Evolutionary conservation across 768 basidiomycete species (phyloP).

Genomic region (Ephemerocybe angulata): DNA sequence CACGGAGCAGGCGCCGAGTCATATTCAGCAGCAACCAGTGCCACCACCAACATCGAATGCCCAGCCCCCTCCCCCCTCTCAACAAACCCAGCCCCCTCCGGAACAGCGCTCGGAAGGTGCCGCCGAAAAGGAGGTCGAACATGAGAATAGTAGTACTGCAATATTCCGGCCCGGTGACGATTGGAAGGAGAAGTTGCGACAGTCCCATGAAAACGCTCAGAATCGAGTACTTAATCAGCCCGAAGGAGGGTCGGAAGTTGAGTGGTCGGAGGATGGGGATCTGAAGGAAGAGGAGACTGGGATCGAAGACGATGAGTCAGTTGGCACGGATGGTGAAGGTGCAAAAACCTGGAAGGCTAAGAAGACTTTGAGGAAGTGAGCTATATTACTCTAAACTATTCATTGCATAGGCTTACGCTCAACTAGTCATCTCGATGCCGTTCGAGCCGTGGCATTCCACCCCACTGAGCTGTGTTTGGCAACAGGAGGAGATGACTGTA

Average conservation of each 20-base stretch:
- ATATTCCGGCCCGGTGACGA: constrained; percentile 87
- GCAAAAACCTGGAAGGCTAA: constrained; percentile 82
- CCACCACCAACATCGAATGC: constrained; percentile 9
- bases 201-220: constrained; percentile 60
- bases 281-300: constrained; percentile 69
- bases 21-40: constrained; percentile 1
- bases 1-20: neutral
- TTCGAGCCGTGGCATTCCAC: constrained; percentile 87
- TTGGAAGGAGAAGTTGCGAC: constrained; percentile 78
- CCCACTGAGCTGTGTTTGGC: constrained; percentile 81
- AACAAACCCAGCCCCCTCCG: constrained; percentile 32
- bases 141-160: constrained; percentile 61
- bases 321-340: constrained; percentile 65
- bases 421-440: constrained; percentile 88
- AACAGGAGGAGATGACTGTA: constrained; percentile 94
- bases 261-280: constrained; percentile 59
- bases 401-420: constrained; percentile 13
- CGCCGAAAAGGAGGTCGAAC: constrained; percentile 45
- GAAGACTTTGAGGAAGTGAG: constrained; percentile 86
- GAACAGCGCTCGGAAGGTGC: constrained; percentile 31
- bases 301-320: constrained; percentile 58
- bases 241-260: constrained; percentile 50
- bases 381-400: constrained; percentile 25
- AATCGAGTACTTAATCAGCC: constrained; percentile 34
- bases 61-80: constrained; percentile 8